These are phyloP conservation scores for Gautieria morchelliformis DNA, from an alignment of 768 basidiomycete species.

Conservation along the genomic window DNA sequence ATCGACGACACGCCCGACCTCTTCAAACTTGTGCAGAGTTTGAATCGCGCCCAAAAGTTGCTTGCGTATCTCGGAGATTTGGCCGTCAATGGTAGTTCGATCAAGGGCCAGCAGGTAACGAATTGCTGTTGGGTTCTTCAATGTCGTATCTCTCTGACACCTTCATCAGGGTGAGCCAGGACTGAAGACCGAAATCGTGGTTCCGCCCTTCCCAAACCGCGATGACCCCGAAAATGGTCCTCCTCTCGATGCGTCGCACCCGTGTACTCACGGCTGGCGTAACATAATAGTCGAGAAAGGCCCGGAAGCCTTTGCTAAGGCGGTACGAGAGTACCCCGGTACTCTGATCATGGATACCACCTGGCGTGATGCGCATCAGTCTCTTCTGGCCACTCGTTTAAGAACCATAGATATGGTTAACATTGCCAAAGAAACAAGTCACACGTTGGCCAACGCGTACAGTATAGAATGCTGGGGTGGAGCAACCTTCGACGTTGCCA, in stretches of 20 bases:
- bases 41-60: constrained; percentile 97
- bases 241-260: constrained; percentile 67
- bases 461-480: constrained; percentile 99
- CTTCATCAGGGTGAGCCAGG: constrained; percentile 74
- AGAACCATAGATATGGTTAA: constrained; percentile 96
- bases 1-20: constrained; percentile 99
- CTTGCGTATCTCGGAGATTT: constrained; percentile 96
- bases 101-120: constrained; percentile 79
- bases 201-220: constrained; percentile 72
- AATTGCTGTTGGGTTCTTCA: background rate
- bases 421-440: constrained; percentile 95
- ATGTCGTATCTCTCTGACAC: background rate
- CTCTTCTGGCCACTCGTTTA: constrained; percentile 89
- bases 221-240: constrained; percentile 61
- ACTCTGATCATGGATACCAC: constrained; percentile 97
- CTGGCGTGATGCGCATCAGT: constrained; percentile 99
- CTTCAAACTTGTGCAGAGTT: constrained; percentile 95
- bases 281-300: constrained; percentile 98
- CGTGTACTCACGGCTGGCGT: constrained; percentile 90
- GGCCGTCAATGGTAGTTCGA: constrained; percentile 94
- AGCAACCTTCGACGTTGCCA: constrained; percentile 97
- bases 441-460: constrained; percentile 91
- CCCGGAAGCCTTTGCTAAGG: constrained; percentile 96
- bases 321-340: constrained; percentile 92
- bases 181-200: constrained; percentile 75